A percentile compares a stretch with the other conserved stretches of the same genome.
Conservation (phyloP, 768 basidiomycete species). For the Obba rivulosa region DNA sequence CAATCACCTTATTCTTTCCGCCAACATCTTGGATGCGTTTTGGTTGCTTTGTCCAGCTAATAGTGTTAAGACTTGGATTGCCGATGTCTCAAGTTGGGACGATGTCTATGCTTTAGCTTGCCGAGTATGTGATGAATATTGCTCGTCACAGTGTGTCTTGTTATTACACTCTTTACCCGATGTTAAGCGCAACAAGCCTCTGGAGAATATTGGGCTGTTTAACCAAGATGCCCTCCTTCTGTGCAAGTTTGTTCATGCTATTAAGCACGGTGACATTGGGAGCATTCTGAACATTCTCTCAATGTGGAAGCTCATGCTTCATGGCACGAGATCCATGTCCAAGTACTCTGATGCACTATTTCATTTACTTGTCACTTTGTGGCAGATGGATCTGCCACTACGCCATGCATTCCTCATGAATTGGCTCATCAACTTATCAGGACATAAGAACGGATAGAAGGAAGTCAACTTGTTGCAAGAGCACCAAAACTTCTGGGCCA, state of each 20-base stretch:
- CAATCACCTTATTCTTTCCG: neutral
- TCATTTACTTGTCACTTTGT: neutral
- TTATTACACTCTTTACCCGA: neutral
- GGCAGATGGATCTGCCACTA: neutral
- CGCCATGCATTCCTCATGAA: neutral
- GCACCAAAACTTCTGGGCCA: neutral
- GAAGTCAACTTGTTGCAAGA: neutral
- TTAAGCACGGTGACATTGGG: neutral
- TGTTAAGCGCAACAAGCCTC: neutral
- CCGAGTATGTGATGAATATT: neutral
- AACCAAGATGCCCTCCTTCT: neutral
- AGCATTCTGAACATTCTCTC: neutral
- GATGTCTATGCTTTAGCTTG: neutral
- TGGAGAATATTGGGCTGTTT: neutral
- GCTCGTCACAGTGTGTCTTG: neutral
- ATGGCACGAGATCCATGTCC: neutral
- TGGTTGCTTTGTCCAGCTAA: neutral
- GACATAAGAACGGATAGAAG: neutral
- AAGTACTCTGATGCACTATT: neutral
- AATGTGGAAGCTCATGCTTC: neutral
- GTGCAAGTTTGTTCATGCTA: neutral
- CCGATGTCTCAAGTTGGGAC: neutral
- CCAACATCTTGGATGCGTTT: neutral
- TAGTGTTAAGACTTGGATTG: neutral
- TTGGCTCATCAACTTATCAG: neutral